phyloP scores from a whole-genome alignment of 2,329 filamentous ascomycete genomes.

The Colletotrichum sp. region DNA sequence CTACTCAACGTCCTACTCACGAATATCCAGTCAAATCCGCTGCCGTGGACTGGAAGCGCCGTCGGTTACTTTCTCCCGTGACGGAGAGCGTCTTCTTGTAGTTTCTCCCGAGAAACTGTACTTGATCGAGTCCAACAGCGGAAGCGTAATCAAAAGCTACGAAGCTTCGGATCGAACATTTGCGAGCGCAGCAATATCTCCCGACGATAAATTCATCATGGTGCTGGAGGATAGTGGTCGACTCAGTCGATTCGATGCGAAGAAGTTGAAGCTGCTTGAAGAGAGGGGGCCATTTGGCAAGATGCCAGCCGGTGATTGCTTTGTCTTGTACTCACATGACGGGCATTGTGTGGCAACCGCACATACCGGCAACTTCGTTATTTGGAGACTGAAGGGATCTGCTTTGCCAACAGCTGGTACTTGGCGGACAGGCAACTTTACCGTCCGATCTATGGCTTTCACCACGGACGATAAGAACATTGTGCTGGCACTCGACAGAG shows the following conservation, averaged over 20 bases:
- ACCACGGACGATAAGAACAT: not conserved
- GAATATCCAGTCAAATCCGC: not conserved
- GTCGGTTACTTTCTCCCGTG: not conserved
- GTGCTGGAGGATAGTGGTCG: not conserved
- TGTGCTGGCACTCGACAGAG: not conserved
- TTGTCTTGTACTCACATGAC: not conserved
- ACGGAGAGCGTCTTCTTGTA: not conserved
- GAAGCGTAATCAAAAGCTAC: not conserved
- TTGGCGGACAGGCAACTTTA: slow-evolving; percentile 1
- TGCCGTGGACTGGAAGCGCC: not conserved
- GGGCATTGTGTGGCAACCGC: not conserved
- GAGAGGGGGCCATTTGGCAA: not conserved
- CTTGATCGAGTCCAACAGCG: not conserved
- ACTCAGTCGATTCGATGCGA: not conserved
- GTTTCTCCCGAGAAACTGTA: not conserved
- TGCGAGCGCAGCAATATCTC: not conserved
- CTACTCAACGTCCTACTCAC: not conserved
- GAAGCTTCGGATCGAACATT: not conserved
- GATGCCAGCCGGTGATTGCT: not conserved
- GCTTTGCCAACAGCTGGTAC: not conserved
- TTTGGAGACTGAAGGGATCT: not conserved
- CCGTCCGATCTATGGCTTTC: not conserved
- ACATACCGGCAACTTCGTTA: not conserved
- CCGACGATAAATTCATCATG: not conserved
- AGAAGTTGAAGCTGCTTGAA: not conserved